Percentiles rank a stretch among this genome's conserved stretches.
Evolutionary conservation across 2,329 filamentous ascomycete species (phyloP).

Genomic region (Phyllosticta citribraziliensis): DNA sequence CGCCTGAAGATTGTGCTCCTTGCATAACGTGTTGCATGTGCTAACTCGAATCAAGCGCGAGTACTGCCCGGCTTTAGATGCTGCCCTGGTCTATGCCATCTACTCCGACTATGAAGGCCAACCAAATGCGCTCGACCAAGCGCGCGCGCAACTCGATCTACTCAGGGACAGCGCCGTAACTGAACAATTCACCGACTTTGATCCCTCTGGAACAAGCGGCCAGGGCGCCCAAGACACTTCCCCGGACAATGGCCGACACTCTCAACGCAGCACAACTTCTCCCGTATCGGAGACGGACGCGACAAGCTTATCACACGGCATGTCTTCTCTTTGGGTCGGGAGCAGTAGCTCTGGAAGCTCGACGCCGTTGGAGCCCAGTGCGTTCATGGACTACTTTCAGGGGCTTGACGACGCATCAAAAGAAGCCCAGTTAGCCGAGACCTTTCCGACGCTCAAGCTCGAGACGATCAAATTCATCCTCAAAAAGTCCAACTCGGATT

Average conservation of each 20-base stretch:
- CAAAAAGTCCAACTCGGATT: slow-evolving; percentile 56
- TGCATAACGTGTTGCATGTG: background rate
- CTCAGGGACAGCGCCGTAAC: slow-evolving; percentile 54
- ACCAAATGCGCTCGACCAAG: slow-evolving; percentile 40
- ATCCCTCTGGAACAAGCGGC: slow-evolving; percentile 61
- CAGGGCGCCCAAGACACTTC: slow-evolving; percentile 19
- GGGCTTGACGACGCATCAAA: slow-evolving; percentile 44
- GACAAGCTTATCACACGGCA: slow-evolving; percentile 39
- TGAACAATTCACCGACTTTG: slow-evolving; percentile 69
- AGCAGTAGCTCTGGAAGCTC: slow-evolving; percentile 12
- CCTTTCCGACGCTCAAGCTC: slow-evolving; percentile 61
- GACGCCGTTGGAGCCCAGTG: background rate
- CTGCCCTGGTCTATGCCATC: slow-evolving; percentile 67
- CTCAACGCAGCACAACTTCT: slow-evolving; percentile 16
- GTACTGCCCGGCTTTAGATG: slow-evolving; percentile 66
- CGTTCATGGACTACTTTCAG: slow-evolving; percentile 19
- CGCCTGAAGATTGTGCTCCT: background rate
- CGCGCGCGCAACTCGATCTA: slow-evolving; percentile 51
- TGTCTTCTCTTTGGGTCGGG: slow-evolving; percentile 30
- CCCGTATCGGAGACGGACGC: slow-evolving; percentile 39
- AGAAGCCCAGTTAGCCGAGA: slow-evolving; percentile 50
- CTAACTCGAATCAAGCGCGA: slow-evolving; percentile 44
- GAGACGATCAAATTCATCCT: slow-evolving; percentile 59
- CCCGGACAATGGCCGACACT: slow-evolving; percentile 12
- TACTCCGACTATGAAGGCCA: slow-evolving; percentile 61